A percentile compares a stretch with the other conserved stretches of the same genome.
These are phyloP conservation scores for Musa troglodytarum DNA, from an alignment of 176 grass and related monocot species.

Conservation along the genomic window DNA sequence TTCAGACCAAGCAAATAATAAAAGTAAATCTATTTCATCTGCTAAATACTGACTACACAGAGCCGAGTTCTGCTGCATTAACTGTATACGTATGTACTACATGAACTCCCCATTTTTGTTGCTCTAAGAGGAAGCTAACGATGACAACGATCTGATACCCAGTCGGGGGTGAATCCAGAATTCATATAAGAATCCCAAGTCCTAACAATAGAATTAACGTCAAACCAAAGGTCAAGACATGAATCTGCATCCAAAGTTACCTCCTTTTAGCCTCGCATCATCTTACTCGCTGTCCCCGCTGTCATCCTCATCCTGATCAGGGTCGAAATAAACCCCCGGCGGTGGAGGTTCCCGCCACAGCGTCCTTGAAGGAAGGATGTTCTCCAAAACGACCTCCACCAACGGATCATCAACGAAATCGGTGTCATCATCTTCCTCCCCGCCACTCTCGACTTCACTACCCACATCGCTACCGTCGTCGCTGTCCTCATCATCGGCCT, in stretches of 20 bases:
- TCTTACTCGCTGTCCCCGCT: slow-evolving; percentile 22
- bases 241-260: neutral
- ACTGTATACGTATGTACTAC: neutral
- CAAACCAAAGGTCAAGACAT: neutral
- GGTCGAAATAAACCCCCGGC: slow-evolving; percentile 39
- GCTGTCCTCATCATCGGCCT: neutral
- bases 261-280: neutral
- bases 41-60: neutral
- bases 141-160: neutral
- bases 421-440: slow-evolving; percentile 21
- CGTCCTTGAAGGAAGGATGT: slow-evolving; percentile 55
- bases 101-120: neutral
- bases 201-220: neutral
- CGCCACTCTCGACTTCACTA: neutral
- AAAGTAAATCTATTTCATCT: neutral
- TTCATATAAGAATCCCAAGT: neutral
- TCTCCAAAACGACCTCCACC: slow-evolving; percentile 52
- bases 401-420: slow-evolving; percentile 47
- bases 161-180: neutral
- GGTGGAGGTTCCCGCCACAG: slow-evolving; percentile 32
- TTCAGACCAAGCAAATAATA: too few relatives aligned
- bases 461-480: slow-evolving; percentile 7
- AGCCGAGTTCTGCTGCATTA: neutral
- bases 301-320: slow-evolving; percentile 30
- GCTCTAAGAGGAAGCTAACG: neutral